Evolutionary conservation across 805 yeast genomes (phyloP).

Genomic region (Candida corydali): DNA sequence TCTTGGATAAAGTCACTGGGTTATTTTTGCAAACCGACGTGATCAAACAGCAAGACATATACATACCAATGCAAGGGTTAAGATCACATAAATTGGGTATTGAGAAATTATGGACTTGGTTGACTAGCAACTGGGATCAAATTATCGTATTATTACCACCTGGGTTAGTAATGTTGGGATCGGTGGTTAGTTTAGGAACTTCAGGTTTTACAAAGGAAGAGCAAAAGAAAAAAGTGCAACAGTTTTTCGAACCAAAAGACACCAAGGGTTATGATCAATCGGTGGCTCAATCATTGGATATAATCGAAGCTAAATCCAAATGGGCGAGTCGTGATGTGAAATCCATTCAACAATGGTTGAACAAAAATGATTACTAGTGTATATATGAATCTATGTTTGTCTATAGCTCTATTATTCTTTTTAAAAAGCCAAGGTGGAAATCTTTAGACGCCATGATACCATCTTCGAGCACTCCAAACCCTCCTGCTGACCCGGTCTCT

Average conservation of each 20-base stretch:
- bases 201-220: constrained; percentile 56
- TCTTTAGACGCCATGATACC: constrained; percentile 34
- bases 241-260: constrained; percentile 49
- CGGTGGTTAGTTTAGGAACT: constrained; percentile 61
- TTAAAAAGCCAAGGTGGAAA: constrained; percentile 39
- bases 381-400: background rate
- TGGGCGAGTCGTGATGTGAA: constrained; percentile 57
- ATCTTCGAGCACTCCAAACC: constrained; percentile 27
- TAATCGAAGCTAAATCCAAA: constrained; percentile 48
- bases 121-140: constrained; percentile 66
- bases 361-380: constrained; percentile 19
- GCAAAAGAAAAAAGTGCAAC: constrained; percentile 47
- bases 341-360: constrained; percentile 48
- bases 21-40: constrained; percentile 53
- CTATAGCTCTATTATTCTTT: constrained; percentile 15
- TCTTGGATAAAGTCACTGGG: constrained; percentile 53
- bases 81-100: constrained; percentile 61
- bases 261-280: constrained; percentile 64
- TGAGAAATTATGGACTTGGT: constrained; percentile 71
- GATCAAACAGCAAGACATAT: constrained; percentile 66
- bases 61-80: constrained; percentile 74
- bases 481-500: constrained; percentile 13
- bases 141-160: constrained; percentile 71
- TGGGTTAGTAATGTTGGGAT: constrained; percentile 72
- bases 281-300: constrained; percentile 62